Percentiles rank a stretch among this genome's conserved stretches.
Conservation (phyloP, 805 yeast species). For the Hanseniaspora opuntiae region DNA sequence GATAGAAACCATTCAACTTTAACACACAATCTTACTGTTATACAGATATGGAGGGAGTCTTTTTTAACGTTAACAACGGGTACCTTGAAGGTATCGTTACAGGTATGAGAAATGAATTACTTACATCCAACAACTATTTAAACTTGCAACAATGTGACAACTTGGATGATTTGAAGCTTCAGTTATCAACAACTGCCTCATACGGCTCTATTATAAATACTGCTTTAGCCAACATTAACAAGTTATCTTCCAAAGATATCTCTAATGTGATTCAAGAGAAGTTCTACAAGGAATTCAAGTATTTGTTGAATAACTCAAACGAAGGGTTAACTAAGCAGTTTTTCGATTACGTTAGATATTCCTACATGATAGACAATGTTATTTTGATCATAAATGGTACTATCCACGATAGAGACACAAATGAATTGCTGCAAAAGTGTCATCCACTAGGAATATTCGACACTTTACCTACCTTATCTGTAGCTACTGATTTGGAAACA, state of each 20-base stretch:
- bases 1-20: no score
- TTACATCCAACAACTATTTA: conserved; percentile 67
- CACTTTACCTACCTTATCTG: conserved; percentile 84
- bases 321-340: conserved; percentile 60
- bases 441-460: conserved; percentile 98
- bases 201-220: conserved; percentile 82
- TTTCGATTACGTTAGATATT: conserved; percentile 84
- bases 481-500: conserved; percentile 90
- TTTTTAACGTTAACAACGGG: conserved; percentile 80
- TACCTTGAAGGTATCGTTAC: conserved; percentile 89
- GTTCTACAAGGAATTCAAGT: conserved; percentile 71
- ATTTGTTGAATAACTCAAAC: conserved; percentile 69
- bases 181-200: conserved; percentile 78
- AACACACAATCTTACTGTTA: not conserved
- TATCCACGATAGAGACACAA: conserved; percentile 81
- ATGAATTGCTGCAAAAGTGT: conserved; percentile 77
- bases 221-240: conserved; percentile 58
- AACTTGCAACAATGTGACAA: conserved; percentile 93
- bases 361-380: conserved; percentile 97
- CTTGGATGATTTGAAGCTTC: conserved; percentile 84
- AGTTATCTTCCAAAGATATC: conserved; percentile 45
- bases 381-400: conserved; percentile 94
- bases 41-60: conserved; percentile 72
- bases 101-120: conserved; percentile 77
- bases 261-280: conserved; percentile 51